Conservation (phyloP, 768 basidiomycete species). For the Leccinum rimulosum region DNA sequence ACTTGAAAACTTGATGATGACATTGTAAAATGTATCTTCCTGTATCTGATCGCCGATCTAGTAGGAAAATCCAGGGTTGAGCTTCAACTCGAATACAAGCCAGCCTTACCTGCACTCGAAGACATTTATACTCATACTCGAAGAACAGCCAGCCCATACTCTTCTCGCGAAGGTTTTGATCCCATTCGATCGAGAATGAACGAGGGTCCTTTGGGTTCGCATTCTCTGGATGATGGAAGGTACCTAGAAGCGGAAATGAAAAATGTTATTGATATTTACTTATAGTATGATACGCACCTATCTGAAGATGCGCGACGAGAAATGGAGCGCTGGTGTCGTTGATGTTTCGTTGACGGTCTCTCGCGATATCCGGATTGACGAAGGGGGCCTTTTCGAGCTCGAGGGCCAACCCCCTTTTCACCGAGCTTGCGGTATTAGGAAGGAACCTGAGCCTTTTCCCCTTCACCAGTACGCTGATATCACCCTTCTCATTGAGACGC, state of each 20-base stretch:
- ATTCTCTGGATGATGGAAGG: constrained; percentile 26
- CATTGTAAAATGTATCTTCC: constrained; percentile 48
- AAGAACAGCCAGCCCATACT: constrained; percentile 57
- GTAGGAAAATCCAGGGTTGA: constrained; percentile 23
- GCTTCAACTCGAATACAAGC: neutral
- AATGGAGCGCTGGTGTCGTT: constrained; percentile 44
- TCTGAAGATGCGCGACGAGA: constrained; percentile 62
- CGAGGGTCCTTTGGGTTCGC: constrained; percentile 36
- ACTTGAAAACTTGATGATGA: constrained; percentile 55
- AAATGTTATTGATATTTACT: neutral
- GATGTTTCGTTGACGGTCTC: constrained; percentile 45
- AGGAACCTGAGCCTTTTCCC: constrained; percentile 39
- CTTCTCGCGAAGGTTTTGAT: constrained; percentile 44
- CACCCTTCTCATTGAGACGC: constrained; percentile 36
- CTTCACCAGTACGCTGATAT: constrained; percentile 39
- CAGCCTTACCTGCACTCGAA: constrained; percentile 54
- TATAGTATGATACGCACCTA: constrained; percentile 45
- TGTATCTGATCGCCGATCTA: constrained; percentile 59
- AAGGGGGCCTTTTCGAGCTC: constrained; percentile 55
- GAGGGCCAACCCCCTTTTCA: constrained; percentile 17
- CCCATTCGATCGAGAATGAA: constrained; percentile 71
- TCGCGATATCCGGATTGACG: constrained; percentile 51
- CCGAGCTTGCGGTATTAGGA: constrained; percentile 5
- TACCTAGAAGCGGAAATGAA: constrained; percentile 16
- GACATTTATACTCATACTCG: constrained; percentile 65